Percentiles rank a stretch among this genome's conserved stretches.
Conservation (phyloP, 495 filamentous ascomycete species). For the Aspergillus conjunctus region DNA sequence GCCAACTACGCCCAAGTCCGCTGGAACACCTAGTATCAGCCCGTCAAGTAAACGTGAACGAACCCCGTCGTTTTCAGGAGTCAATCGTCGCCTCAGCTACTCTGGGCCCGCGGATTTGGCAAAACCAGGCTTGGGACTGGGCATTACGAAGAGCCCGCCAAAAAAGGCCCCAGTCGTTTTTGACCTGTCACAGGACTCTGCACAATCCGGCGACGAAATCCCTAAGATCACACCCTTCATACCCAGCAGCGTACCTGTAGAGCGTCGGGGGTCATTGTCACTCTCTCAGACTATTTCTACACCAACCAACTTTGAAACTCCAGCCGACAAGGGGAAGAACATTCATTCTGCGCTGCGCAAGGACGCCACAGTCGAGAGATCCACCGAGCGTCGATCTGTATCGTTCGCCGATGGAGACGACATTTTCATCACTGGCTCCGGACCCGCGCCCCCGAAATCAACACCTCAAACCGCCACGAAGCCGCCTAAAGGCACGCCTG, state of each 20-base stretch:
- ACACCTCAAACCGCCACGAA: constrained; percentile 1
- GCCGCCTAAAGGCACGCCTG: background rate
- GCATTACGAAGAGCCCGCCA: constrained; percentile 35
- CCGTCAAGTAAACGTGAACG: constrained; percentile 22
- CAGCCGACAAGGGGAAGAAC: constrained; percentile 21
- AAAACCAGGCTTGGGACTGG: constrained; percentile 32
- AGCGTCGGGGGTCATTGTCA: constrained; percentile 14
- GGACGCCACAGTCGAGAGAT: constrained; percentile 19
- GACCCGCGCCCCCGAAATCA: constrained; percentile 16
- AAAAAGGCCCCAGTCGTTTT: constrained; percentile 15
- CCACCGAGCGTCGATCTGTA: constrained; percentile 29
- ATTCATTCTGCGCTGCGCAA: constrained; percentile 33
- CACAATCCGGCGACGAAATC: constrained; percentile 4
- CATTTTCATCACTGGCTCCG: constrained; percentile 12
- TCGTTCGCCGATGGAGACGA: constrained; percentile 31
- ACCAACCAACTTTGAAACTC: constrained; percentile 16
- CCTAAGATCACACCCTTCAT: constrained; percentile 14
- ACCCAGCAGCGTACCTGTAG: constrained; percentile 12
- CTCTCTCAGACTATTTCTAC: constrained; percentile 16
- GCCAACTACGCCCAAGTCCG: background rate
- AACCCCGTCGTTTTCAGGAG: constrained; percentile 31
- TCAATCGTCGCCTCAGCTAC: constrained; percentile 27
- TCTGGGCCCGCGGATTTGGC: constrained; percentile 12
- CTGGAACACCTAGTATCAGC: constrained; percentile 16
- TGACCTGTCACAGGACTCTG: constrained; percentile 18